These are phyloP conservation scores for Coniosporium tulheliwenetii DNA, from an alignment of 2,329 filamentous ascomycete genomes.

Conservation along the genomic window DNA sequence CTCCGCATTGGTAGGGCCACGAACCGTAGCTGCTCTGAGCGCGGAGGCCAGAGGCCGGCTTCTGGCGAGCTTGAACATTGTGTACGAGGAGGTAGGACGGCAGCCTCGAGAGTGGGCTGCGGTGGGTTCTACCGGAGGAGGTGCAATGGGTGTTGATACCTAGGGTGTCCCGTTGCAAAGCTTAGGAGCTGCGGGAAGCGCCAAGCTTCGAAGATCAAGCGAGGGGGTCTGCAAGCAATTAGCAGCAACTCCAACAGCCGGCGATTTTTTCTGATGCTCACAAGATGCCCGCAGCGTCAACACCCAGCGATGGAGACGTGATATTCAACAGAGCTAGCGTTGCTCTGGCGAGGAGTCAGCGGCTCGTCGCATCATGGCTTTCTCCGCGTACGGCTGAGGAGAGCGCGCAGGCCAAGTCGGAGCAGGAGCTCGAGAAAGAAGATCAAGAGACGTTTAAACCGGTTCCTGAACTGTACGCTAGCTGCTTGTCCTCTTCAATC, in stretches of 20 bases:
- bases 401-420: slow-evolving; percentile 20
- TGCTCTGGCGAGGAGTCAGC: slow-evolving; percentile 36
- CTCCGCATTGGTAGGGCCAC: neutral
- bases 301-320: slow-evolving; percentile 30
- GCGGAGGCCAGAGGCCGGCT: slow-evolving; percentile 67
- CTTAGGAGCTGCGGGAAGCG: neutral
- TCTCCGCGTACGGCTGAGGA: slow-evolving; percentile 28
- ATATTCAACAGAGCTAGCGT: slow-evolving; percentile 39
- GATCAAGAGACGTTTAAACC: slow-evolving; percentile 38
- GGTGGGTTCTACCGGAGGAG: neutral
- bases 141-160: neutral
- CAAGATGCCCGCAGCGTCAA: neutral
- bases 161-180: neutral
- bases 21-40: slow-evolving; percentile 60
- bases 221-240: neutral
- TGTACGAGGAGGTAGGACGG: neutral
- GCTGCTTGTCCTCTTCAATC: neutral
- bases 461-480: slow-evolving; percentile 36
- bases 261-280: too few species aligned
- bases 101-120: neutral
- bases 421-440: slow-evolving; percentile 31
- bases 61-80: slow-evolving; percentile 80
- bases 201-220: neutral
- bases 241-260: neutral
- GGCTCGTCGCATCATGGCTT: slow-evolving; percentile 40